Conservation (phyloP, 108 stramenopile genomes). For the Pseudonitzschia pungens region DNA sequence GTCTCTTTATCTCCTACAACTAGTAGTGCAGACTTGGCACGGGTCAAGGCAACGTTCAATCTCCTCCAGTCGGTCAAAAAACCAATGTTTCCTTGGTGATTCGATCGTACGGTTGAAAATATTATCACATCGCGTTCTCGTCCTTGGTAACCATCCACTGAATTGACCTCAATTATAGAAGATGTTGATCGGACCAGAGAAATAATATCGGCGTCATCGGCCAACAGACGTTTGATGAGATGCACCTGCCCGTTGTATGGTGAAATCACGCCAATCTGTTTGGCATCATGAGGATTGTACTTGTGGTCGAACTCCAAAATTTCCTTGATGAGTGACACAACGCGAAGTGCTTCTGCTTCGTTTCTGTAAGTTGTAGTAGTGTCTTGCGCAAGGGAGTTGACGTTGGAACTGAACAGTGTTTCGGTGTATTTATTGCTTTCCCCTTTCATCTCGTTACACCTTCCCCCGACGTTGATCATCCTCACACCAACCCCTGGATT, state of each 20-base stretch:
- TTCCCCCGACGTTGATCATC: conserved; percentile 69
- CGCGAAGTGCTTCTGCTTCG: conserved; percentile 62
- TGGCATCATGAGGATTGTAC: conserved; percentile 23
- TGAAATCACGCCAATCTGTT: conserved; percentile 90
- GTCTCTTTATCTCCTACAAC: conserved; percentile 92
- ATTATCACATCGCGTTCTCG: conserved; percentile 93
- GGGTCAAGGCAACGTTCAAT: conserved; percentile 97
- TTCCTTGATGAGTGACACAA: conserved; percentile 51
- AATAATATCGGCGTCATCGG: conserved; percentile 48
- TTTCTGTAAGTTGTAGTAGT: conserved; percentile 60
- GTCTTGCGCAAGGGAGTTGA: conserved; percentile 18
- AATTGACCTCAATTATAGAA: conserved; percentile 77
- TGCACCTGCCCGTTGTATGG: conserved; percentile 96
- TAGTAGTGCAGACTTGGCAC: conserved; percentile 86
- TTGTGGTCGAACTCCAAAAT: conserved; percentile 43
- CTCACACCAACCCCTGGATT: conserved; percentile 45
- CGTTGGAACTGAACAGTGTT: conserved; percentile 26
- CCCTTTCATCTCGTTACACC: conserved; percentile 65
- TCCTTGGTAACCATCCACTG: conserved; percentile 95
- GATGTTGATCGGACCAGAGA: conserved; percentile 2
- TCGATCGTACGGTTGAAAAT: conserved; percentile 91
- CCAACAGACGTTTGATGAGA: conserved; percentile 74
- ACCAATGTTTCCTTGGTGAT: conserved; percentile 90
- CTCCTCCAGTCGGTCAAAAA: conserved; percentile 95
- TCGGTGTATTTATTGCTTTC: conserved; percentile 34